Evolutionary conservation across 2,329 filamentous ascomycete genomes (phyloP), one percentile per base, ranked within the genome.

Genomic region (Fusarium pseudonygamai): DNA sequence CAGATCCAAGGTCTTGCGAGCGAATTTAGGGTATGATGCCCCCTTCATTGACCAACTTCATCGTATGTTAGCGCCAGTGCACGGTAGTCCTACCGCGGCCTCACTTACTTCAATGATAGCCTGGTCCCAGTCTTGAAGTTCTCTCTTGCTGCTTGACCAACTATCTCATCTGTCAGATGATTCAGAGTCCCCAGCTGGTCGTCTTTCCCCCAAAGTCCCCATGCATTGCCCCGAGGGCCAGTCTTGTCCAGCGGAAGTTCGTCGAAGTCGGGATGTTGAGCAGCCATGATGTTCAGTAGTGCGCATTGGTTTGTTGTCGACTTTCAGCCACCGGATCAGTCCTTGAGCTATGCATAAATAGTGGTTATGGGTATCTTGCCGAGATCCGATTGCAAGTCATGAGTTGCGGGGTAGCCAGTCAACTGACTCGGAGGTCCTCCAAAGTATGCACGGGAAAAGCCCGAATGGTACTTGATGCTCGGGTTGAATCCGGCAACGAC

Each of bases 21-120:
- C 57, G 52, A 77, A 77, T 13, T 66, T 74, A 2, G 75, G 76
- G 12, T 77, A 56, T 3, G 72, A 78, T 0, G 75, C 64, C 1
- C 69, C 74, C 2, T 56, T 71, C 72, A 77, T 69, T 3, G 67
- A 69, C 67, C 67, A 69, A 30, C 67, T 69, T 15, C 16, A 10
- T 22, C 2, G 2, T 6, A 1, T 0, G 18, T 64, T 13, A 64
- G 39, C 1, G 10, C 12, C 18, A 20, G 13, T 24, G n/a, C 7
- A 16, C 2, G 18, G 6, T 10, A 6, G 1, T 14, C 6, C 12
- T 16, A 8, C 18, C 16, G 4, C 16, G 6, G 3, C 2, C 40
- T 39, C 1, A 39, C 67, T 46, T 49, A 64, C 64, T 68, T 69
- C n/a, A 69, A 42, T 3, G 67, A 69, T 14, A 68, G 6, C 26